These are phyloP conservation scores for Trichoderma arundinaceum DNA, from an alignment of 2,329 filamentous ascomycete species.

Conservation along the genomic window DNA sequence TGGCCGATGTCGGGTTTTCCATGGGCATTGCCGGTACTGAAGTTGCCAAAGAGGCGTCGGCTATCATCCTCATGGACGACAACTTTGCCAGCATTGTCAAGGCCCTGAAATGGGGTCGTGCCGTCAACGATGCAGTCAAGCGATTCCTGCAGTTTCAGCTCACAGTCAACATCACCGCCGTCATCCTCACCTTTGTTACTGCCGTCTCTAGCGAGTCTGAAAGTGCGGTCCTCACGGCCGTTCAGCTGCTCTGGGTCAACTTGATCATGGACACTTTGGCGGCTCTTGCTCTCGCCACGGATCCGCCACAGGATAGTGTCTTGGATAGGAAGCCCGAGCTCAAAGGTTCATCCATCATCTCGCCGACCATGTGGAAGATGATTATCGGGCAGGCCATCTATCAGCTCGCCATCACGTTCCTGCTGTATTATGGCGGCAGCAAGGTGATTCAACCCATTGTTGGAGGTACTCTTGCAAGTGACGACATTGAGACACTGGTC, in stretches of 20 bases:
- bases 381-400: slow-evolving; percentile 92
- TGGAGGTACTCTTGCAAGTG: slow-evolving; percentile 45
- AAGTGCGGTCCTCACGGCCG: slow-evolving; percentile 79
- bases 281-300: slow-evolving; percentile 84
- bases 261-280: slow-evolving; percentile 97
- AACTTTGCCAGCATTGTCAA: slow-evolving; percentile 88
- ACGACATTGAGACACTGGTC: slow-evolving; percentile 76
- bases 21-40: slow-evolving; percentile 86
- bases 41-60: slow-evolving; percentile 83
- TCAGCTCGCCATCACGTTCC: slow-evolving; percentile 79
- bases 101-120: slow-evolving; percentile 79
- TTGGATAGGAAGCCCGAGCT: slow-evolving; percentile 74
- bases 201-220: slow-evolving; percentile 74
- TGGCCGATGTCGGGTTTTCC: slow-evolving; percentile 82
- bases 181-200: slow-evolving; percentile 84
- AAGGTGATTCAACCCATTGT: slow-evolving; percentile 49
- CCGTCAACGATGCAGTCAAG: slow-evolving; percentile 78
- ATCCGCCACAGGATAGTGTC: slow-evolving; percentile 83
- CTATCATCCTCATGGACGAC: slow-evolving; percentile 86
- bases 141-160: slow-evolving; percentile 79
- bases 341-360: slow-evolving; percentile 69
- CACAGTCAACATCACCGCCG: slow-evolving; percentile 90
- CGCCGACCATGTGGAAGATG: slow-evolving; percentile 98
- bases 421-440: slow-evolving; percentile 77
- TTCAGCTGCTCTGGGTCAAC: slow-evolving; percentile 95